Percentiles rank a stretch among this genome's conserved stretches.
Conservation (phyloP, 1,139 yeast species). For the Nakaseomyces delphensis region DNA sequence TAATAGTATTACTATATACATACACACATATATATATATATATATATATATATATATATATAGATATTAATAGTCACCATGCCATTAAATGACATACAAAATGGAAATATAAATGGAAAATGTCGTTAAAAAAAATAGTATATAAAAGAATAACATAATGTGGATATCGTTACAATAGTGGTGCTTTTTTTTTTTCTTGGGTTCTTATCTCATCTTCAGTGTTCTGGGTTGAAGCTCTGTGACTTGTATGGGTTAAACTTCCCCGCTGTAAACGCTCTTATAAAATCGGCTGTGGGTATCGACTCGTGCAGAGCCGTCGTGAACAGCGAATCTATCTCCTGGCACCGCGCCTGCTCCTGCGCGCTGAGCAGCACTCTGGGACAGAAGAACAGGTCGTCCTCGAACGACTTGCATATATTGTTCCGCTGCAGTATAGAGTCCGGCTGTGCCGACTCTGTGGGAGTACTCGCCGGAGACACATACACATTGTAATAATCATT, state of each 20-base stretch:
- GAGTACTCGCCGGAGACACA: conserved; percentile 8
- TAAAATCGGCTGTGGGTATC: conserved; percentile 5
- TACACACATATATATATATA: no score
- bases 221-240: conserved; percentile 26
- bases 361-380: conserved; percentile 21
- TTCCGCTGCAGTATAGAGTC: conserved; percentile 17
- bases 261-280: conserved; percentile 12
- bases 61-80: no score
- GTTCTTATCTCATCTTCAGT: background rate
- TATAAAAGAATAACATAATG: background rate
- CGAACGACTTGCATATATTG: conserved; percentile 23
- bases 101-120: no score
- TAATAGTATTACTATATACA: no score
- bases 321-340: conserved; percentile 19
- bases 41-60: no score
- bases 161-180: background rate
- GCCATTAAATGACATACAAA: no score
- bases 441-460: conserved; percentile 5
- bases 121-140: no score
- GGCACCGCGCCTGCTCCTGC: conserved; percentile 20
- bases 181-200: background rate
- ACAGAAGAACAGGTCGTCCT: conserved; percentile 27
- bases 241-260: conserved; percentile 31
- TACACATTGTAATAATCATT: conserved; percentile 2
- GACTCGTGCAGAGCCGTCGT: conserved; percentile 6